Percentiles rank a stretch among this genome's conserved stretches.
Evolutionary conservation across 192 early-diverging fungal species (phyloP).

Genomic region (Linderina pennispora): DNA sequence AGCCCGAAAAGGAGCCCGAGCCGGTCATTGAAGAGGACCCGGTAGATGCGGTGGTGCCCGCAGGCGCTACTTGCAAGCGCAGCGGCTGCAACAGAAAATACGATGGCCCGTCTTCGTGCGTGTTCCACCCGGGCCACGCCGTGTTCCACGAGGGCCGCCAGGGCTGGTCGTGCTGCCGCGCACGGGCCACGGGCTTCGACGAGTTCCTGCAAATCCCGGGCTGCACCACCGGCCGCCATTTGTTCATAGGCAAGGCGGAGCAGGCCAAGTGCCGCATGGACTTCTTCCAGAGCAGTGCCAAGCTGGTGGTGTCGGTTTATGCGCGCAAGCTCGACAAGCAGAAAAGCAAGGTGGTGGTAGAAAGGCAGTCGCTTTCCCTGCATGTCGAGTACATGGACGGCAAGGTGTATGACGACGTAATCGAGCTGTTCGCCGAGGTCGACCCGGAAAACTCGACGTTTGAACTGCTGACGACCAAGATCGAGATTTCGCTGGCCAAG

Average conservation of each 20-base stretch:
- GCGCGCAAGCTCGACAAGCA: conserved; percentile 83
- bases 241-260: conserved; percentile 66
- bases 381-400: conserved; percentile 76
- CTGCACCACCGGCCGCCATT: conserved; percentile 83
- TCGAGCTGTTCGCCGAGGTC: conserved; percentile 68
- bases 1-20: conserved; percentile 42
- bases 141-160: conserved; percentile 99
- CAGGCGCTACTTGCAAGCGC: conserved; percentile 79
- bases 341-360: conserved; percentile 65
- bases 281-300: conserved; percentile 88
- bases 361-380: conserved; percentile 53
- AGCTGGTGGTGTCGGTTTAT: conserved; percentile 85
- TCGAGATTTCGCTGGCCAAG: conserved; percentile 75
- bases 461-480: conserved; percentile 70
- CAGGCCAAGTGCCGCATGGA: conserved; percentile 82
- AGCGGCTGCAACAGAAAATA: conserved; percentile 68
- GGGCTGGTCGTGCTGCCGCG: conserved; percentile 94
- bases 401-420: conserved; percentile 62
- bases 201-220: conserved; percentile 95
- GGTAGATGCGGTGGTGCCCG: conserved; percentile 57
- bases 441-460: conserved; percentile 57
- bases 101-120: conserved; percentile 53
- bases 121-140: conserved; percentile 83
- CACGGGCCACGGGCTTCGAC: conserved; percentile 96
- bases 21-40: conserved; percentile 75